phyloP scores from a whole-genome alignment of 2,329 filamentous ascomycete species.

The Nakataea oryzae region DNA sequence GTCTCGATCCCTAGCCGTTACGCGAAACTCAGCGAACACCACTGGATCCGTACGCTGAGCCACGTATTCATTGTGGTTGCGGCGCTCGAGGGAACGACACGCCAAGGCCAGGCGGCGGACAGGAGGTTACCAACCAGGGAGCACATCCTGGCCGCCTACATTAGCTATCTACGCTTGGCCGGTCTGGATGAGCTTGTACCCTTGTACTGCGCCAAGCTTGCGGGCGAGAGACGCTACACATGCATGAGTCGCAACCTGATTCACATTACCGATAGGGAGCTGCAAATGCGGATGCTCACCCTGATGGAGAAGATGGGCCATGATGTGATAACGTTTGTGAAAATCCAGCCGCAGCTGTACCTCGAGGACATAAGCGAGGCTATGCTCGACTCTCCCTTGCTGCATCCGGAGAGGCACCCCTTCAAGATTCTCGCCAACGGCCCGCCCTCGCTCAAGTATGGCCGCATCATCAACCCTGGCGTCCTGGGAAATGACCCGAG shows the following conservation, averaged over 20 bases:
- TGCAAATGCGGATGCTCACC: slow-evolving; percentile 58
- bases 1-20: slow-evolving; percentile 24
- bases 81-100: slow-evolving; percentile 38
- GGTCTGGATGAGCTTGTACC: slow-evolving; percentile 72
- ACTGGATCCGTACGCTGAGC: slow-evolving; percentile 57
- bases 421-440: slow-evolving; percentile 41
- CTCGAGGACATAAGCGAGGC: slow-evolving; percentile 32
- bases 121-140: slow-evolving; percentile 43
- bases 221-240: slow-evolving; percentile 51
- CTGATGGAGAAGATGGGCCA: slow-evolving; percentile 69
- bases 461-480: slow-evolving; percentile 56
- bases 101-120: not conserved
- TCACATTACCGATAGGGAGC: slow-evolving; percentile 53
- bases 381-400: not conserved
- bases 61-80: slow-evolving; percentile 58
- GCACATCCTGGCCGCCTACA: slow-evolving; percentile 71
- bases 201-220: slow-evolving; percentile 75
- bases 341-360: slow-evolving; percentile 49
- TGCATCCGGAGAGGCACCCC: slow-evolving; percentile 24
- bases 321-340: slow-evolving; percentile 63
- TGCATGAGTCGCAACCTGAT: slow-evolving; percentile 70
- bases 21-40: slow-evolving; percentile 45
- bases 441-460: slow-evolving; percentile 42
- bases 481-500: slow-evolving; percentile 59
- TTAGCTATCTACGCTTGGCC: slow-evolving; percentile 64